Evolutionary conservation across 2,329 filamentous ascomycete genomes (phyloP).

Genomic region (Hansfordia pulvinata): DNA sequence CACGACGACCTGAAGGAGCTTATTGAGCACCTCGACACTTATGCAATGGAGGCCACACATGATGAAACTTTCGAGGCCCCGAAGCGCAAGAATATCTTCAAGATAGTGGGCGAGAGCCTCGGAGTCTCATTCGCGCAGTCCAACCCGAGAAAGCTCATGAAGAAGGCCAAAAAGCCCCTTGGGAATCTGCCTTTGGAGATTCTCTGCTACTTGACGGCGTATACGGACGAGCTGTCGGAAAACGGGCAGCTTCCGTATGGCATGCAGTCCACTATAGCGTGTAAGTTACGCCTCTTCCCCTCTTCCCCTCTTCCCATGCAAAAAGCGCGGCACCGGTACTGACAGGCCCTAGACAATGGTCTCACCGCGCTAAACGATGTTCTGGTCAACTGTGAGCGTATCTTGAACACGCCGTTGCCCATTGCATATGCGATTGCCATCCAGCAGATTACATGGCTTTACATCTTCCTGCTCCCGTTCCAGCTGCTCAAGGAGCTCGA

Average conservation of each 20-base stretch:
- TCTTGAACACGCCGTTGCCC: constrained; percentile 70
- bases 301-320: constrained; percentile 7
- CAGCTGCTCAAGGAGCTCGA: constrained; percentile 51
- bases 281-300: constrained; percentile 8
- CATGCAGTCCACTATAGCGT: constrained; percentile 45
- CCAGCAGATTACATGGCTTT: constrained; percentile 76
- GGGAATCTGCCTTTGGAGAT: constrained; percentile 80
- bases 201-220: constrained; percentile 55
- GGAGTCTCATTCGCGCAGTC: constrained; percentile 64
- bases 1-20: constrained; percentile 62
- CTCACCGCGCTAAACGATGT: constrained; percentile 57
- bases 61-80: constrained; percentile 22
- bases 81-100: constrained; percentile 37
- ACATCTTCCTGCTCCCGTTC: constrained; percentile 70
- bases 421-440: constrained; percentile 77
- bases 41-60: constrained; percentile 46
- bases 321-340: constrained; percentile 10
- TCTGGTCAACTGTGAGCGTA: constrained; percentile 59
- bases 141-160: constrained; percentile 67
- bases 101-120: constrained; percentile 56
- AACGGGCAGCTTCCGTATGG: constrained; percentile 40
- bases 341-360: constrained; percentile 35
- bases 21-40: constrained; percentile 61
- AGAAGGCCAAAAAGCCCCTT: constrained; percentile 56
- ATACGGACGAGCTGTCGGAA: constrained; percentile 46